Base-by-base conservation (phyloP, 345 rosid genomes). In the Syzygium aromaticum region DNA sequence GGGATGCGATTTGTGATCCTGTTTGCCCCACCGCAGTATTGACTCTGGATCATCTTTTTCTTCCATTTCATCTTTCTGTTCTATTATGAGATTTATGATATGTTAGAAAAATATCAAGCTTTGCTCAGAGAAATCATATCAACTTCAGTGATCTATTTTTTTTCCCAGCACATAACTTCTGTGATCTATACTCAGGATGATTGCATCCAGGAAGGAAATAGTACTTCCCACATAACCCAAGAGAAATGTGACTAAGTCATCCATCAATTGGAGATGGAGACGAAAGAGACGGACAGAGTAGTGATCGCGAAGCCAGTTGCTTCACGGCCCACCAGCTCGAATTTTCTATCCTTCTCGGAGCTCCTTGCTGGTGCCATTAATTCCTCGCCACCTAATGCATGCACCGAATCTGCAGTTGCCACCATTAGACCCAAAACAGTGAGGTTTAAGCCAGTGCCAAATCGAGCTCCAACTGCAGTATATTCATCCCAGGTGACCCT, bases 231-330 rank as follows among this genome's bases (percentile, higher is more conserved):
- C 27, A 19, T 33, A 19, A 38, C 49, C 4, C 3, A 73, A 73
- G 49, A 21, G 85, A 88, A 82, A 57, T 30, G 52, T 57, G 28
- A 22, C 86, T 56, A 88, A 78, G 13, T 63, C 77, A 84, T 86
- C 54, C 52, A 53, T 33, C 16, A 59, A 51, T n/a, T 52, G 52
- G 87, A 86, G 88, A 96, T 95, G 98, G 98, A 98, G 88, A 90
- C 91, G 64, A 94, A 93, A 85, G 98, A 95, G 88, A 90, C 91
- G 49, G 95, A 94, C 56, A 95, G 95, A 90, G 91, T 91, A 43
- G 93, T 93, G 51, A 88, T 96, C 89, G 93, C 94, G 6, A 96
- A 95, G 91, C 99, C 99, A 80, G 95, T 98, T 86, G 96, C 99
- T 73, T 94, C 98, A 57, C 95, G 95, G 92, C 99, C 99, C 86